These are phyloP conservation scores for Lycium ferocissimum DNA, from an alignment of 257 asterid genomes.

Conservation along the genomic window DNA sequence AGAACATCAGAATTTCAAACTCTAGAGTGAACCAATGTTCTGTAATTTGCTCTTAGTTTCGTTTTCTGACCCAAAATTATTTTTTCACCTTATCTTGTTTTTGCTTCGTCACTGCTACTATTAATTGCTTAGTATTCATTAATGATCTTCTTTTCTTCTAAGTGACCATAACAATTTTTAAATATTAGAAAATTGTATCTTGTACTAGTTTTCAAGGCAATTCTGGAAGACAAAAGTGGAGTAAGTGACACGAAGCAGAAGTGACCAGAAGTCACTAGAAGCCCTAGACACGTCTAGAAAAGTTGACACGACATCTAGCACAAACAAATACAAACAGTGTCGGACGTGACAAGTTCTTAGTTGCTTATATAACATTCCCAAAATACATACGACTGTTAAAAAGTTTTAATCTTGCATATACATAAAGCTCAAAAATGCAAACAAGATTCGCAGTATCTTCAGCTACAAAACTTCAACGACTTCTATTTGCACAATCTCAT, in stretches of 20 bases:
- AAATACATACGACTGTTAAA: not conserved
- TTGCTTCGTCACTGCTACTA: no score
- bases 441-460: conserved; percentile 43
- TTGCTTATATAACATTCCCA: not conserved
- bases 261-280: conserved; percentile 42
- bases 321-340: not conserved
- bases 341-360: not conserved
- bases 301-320: conserved; percentile 43
- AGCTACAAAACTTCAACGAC: conserved; percentile 43
- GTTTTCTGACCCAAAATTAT: no score
- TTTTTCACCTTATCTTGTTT: no score
- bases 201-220: conserved; percentile 36
- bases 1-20: no score
- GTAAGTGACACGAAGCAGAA: conserved; percentile 45
- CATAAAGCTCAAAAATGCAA: conserved; percentile 48
- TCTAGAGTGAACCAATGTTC: no score
- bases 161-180: not conserved
- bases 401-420: not conserved
- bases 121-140: no score
- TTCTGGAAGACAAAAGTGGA: conserved; percentile 26
- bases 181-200: no score
- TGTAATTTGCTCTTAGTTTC: not conserved
- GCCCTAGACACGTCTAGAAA: conserved; percentile 37
- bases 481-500: not conserved
- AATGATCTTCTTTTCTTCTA: not conserved